Conservation (phyloP, 441 rosid species). For the Eruca vesicaria region DNA sequence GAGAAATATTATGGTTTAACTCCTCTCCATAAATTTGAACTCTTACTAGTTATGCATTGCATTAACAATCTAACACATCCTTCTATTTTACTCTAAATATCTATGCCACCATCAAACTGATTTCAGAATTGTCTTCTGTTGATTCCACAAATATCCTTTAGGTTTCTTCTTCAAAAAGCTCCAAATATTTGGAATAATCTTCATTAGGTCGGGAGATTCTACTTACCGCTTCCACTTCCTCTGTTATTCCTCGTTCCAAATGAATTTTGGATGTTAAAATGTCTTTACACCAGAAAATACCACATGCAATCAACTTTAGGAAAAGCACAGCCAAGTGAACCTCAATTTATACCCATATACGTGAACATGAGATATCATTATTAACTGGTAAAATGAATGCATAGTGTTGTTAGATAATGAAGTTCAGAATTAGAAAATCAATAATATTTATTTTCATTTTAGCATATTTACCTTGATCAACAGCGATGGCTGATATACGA, state of each 20-base stretch:
- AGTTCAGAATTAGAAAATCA: background rate
- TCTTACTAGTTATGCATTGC: no score
- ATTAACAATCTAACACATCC: no score
- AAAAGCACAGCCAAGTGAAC: background rate
- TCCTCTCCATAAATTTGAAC: no score
- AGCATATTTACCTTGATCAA: constrained; percentile 11
- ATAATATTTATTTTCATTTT: background rate
- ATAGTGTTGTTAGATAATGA: background rate
- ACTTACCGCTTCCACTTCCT: no score
- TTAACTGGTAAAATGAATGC: background rate
- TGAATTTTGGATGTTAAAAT: background rate
- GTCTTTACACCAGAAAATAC: background rate
- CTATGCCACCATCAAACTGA: no score
- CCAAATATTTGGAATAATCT: no score
- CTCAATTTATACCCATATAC: background rate
- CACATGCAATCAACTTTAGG: background rate
- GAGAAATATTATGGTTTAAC: no score
- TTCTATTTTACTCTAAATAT: no score
- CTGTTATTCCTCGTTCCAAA: background rate
- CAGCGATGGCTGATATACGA: constrained; percentile 47
- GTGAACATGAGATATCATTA: background rate
- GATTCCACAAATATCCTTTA: no score
- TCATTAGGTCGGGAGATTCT: no score
- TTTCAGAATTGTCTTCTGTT: no score
- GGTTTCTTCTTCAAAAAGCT: no score